Conservation (phyloP, 2,329 filamentous ascomycete genomes). For the Talaromyces sp. region DNA sequence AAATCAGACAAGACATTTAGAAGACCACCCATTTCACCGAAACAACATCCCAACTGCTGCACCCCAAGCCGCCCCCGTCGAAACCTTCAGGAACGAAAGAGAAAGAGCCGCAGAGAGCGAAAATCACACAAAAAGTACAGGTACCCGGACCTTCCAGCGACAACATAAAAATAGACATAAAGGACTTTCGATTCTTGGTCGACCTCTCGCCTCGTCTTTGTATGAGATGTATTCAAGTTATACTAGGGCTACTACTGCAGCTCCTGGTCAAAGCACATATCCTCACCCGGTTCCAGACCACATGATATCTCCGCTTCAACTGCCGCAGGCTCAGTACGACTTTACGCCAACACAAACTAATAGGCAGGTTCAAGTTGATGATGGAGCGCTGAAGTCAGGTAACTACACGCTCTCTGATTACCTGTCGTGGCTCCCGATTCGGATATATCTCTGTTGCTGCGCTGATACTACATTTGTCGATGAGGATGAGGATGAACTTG, state of each 20-base stretch:
- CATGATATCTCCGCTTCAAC: constrained; percentile 1
- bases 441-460: constrained; percentile 16
- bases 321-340: not conserved
- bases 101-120: not conserved
- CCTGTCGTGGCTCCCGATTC: constrained; percentile 9
- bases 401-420: not conserved
- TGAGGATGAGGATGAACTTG: not conserved
- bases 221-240: not conserved
- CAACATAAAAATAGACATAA: too few species aligned
- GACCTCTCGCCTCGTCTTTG: not conserved
- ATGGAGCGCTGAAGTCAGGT: not conserved
- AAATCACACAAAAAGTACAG: too few species aligned
- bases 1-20: constrained; percentile 30
- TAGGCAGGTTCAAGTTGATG: not conserved
- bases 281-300: not conserved
- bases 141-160: too few species aligned
- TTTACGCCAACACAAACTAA: not conserved
- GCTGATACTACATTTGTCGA: not conserved
- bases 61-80: not conserved
- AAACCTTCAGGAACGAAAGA: not conserved
- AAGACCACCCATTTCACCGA: constrained; percentile 41
- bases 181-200: not conserved
- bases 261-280: not conserved
- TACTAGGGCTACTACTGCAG: not conserved
- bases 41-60: constrained; percentile 27